Percentiles rank a stretch among this genome's conserved stretches.
Conservation (phyloP, 192 early-diverging fungal genomes). For the Coemansia sp. region DNA sequence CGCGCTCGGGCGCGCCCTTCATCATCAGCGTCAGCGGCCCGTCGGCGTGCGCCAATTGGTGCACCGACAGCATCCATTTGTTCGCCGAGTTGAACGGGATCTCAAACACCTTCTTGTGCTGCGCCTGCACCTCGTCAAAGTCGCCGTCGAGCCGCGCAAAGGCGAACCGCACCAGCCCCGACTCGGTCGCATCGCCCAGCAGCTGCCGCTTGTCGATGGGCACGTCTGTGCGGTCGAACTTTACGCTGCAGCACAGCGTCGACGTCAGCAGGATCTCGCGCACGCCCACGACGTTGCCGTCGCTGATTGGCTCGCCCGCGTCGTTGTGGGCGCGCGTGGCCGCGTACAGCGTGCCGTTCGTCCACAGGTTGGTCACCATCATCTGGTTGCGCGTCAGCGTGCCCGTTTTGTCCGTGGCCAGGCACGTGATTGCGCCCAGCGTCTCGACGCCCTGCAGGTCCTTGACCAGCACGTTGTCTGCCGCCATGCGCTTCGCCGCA, state of each 20-base stretch:
- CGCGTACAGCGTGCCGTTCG: slow-evolving; percentile 64
- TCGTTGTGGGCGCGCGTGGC: slow-evolving; percentile 53
- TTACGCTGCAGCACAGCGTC: slow-evolving; percentile 80
- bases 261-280: slow-evolving; percentile 78
- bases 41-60: slow-evolving; percentile 57
- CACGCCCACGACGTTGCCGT: slow-evolving; percentile 59
- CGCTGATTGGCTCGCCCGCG: slow-evolving; percentile 51
- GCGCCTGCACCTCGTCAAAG: slow-evolving; percentile 68
- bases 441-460: slow-evolving; percentile 96
- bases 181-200: slow-evolving; percentile 93
- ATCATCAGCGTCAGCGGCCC: slow-evolving; percentile 71
- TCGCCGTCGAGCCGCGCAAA: slow-evolving; percentile 60
- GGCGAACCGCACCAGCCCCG: slow-evolving; percentile 84
- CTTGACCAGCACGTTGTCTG: slow-evolving; percentile 89
- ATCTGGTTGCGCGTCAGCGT: slow-evolving; percentile 97
- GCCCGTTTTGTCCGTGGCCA: slow-evolving; percentile 98
- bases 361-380: slow-evolving; percentile 93
- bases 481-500: slow-evolving; percentile 93
- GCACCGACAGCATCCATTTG: slow-evolving; percentile 94
- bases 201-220: slow-evolving; percentile 80
- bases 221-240: slow-evolving; percentile 88
- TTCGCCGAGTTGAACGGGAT: slow-evolving; percentile 95
- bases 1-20: slow-evolving; percentile 95
- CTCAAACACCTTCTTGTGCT: slow-evolving; percentile 88
- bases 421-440: slow-evolving; percentile 91